Conservation (phyloP, 108 stramenopile species). For the Parietichytrium sp. region DNA sequence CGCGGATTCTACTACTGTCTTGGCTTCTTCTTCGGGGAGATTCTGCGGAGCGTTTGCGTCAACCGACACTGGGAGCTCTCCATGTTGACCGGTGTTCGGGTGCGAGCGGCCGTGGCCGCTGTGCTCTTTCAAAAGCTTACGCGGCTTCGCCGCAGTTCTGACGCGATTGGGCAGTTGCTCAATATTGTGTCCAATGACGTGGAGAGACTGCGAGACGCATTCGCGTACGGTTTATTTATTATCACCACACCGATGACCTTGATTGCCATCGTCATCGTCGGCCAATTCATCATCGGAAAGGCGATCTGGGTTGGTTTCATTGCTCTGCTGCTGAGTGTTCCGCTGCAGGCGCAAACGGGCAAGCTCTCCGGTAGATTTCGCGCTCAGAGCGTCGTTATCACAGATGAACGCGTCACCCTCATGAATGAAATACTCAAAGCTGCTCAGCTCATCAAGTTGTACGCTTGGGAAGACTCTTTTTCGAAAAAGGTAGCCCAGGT, state of each 20-base stretch:
- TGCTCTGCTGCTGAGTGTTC: neutral
- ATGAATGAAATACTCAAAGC: conserved; percentile 43
- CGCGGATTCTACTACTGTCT: neutral
- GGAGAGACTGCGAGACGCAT: conserved; percentile 1
- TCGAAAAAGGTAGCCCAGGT: conserved; percentile 28
- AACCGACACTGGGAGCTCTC: conserved; percentile 32
- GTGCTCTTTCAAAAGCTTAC: neutral
- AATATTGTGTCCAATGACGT: conserved; percentile 21
- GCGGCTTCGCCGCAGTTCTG: neutral
- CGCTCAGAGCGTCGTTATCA: neutral
- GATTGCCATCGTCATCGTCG: neutral
- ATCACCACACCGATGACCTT: neutral
- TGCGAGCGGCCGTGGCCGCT: neutral
- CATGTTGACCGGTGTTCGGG: neutral
- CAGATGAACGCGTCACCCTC: conserved; percentile 33
- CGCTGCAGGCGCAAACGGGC: neutral
- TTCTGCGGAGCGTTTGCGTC: neutral
- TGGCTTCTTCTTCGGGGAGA: neutral
- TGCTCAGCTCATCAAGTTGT: conserved; percentile 48
- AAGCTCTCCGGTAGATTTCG: neutral
- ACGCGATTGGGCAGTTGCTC: neutral
- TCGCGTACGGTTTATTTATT: conserved; percentile 21
- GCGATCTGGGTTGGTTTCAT: neutral
- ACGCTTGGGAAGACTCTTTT: conserved; percentile 46
- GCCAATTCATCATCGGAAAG: neutral